Base-by-base conservation (phyloP, 2,329 filamentous ascomycete genomes). In the Claviceps sp. region DNA sequence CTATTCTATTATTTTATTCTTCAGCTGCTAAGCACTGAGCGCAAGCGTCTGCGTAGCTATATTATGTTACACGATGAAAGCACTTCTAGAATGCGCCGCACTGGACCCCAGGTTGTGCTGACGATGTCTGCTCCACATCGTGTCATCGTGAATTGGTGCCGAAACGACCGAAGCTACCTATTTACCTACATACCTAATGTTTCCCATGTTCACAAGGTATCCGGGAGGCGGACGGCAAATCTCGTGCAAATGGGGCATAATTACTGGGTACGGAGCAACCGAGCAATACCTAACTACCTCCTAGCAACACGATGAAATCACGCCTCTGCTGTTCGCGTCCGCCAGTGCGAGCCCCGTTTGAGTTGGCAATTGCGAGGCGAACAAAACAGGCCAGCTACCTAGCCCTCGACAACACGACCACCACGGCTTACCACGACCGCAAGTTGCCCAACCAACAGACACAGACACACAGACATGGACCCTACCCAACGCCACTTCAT, bases 311-410 rank as follows among this genome's bases (percentile, higher is more conserved):
- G 37, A 48, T 40, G 22, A 22, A 14, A 50, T 44, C 30, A 45
- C n/a, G 41, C 34, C n/a, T 50, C 34, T 49, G 11, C 41, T 26
- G 7, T 18, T 30, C 8, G 37, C 37, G n/a, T 30, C 9, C 22
- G 20, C 37, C 47, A n/a, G 24, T 34, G 40, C 48, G 26, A 16
- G 30, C 9, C 18, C 48, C 41, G 30, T 50, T 46, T 49, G 26
- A 38, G 51, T 47, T 46, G 47, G 47, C 43, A 37, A 43, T 50
- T 26, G 34, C 46, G 46, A 52, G 41, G 51, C 51, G 49, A 52
- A 50, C 47, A 48, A 16, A 45, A 13, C 22, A 37, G n/a, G 16
- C 4, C 30, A n/a, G 45, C n/a, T 7, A 22, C 18, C 37, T n/a
- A n/a, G 41, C 40, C 41, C 45, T 34, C 26, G 24, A 26, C 38